A percentile compares a stretch with the other conserved stretches of the same genome.
Conservation (phyloP, 2,329 filamentous ascomycete genomes). For the Scleromitrula shiraiana region DNA sequence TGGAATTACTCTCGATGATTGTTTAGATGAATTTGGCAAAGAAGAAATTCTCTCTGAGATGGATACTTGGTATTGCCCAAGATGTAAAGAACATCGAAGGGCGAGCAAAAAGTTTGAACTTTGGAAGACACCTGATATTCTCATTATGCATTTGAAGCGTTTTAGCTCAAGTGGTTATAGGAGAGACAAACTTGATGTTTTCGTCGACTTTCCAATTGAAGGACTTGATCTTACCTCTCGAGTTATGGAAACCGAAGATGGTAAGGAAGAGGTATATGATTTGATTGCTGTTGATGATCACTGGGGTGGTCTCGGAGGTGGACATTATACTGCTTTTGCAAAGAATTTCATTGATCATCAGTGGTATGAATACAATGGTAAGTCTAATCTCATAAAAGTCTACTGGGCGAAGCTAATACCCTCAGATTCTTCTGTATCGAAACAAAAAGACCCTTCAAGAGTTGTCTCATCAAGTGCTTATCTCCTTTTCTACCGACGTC, state of each 20-base stretch:
- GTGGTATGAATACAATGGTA: slow-evolving; percentile 98
- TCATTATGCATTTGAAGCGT: slow-evolving; percentile 90
- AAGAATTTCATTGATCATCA: slow-evolving; percentile 82
- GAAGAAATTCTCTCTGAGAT: slow-evolving; percentile 90
- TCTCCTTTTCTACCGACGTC: slow-evolving; percentile 89
- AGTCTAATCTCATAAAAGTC: slow-evolving; percentile 28
- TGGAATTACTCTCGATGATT: slow-evolving; percentile 81
- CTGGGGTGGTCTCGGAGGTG: slow-evolving; percentile 84
- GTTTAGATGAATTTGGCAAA: slow-evolving; percentile 88
- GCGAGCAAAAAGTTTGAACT: slow-evolving; percentile 96
- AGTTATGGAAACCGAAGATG: slow-evolving; percentile 71
- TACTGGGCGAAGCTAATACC: slow-evolving; percentile 33
- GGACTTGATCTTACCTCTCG: slow-evolving; percentile 74
- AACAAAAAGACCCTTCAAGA: slow-evolving; percentile 48
- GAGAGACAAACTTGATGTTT: slow-evolving; percentile 82
- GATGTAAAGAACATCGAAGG: slow-evolving; percentile 87
- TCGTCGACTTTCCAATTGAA: slow-evolving; percentile 86
- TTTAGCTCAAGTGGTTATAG: slow-evolving; percentile 80
- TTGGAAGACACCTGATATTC: slow-evolving; percentile 92
- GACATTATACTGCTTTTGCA: slow-evolving; percentile 91
- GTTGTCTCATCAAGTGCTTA: slow-evolving; percentile 77
- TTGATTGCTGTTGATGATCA: slow-evolving; percentile 95
- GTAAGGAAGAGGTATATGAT: slow-evolving; percentile 81
- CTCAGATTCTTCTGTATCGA: slow-evolving; percentile 66
- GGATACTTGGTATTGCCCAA: slow-evolving; percentile 95